Percentiles rank a stretch among this genome's conserved stretches.
Conservation (phyloP, 1,284 basidiomycete genomes). For the Ceratobasidium sp. region DNA sequence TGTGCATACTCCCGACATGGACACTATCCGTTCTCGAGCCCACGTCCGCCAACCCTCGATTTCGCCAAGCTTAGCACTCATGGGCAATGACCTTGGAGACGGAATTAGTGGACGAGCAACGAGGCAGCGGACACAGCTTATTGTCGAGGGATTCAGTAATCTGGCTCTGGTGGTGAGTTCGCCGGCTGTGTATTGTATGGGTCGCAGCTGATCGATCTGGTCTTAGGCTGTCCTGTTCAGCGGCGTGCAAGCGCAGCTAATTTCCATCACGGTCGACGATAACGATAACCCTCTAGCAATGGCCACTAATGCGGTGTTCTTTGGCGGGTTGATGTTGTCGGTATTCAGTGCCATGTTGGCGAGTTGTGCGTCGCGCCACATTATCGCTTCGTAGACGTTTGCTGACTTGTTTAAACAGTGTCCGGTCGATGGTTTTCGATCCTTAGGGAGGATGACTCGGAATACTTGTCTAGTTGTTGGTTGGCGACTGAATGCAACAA, state of each 20-base stretch:
- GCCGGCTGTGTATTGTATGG: not conserved
- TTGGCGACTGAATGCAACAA: slow-evolving; percentile 27
- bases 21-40: not conserved
- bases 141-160: slow-evolving; percentile 31
- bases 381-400: not conserved
- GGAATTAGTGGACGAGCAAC: slow-evolving; percentile 27
- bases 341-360: slow-evolving; percentile 29
- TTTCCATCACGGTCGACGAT: slow-evolving; percentile 27
- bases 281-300: not conserved
- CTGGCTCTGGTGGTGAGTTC: slow-evolving; percentile 33
- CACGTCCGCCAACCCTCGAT: slow-evolving; percentile 12
- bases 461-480: slow-evolving; percentile 32
- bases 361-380: slow-evolving; percentile 2
- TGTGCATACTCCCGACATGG: not conserved
- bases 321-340: slow-evolving; percentile 31
- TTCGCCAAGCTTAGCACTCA: slow-evolving; percentile 24
- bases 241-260: slow-evolving; percentile 33
- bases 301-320: slow-evolving; percentile 33
- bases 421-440: slow-evolving; percentile 34
- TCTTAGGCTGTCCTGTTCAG: slow-evolving; percentile 33
- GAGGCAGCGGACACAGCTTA: slow-evolving; percentile 29
- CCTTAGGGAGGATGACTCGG: slow-evolving; percentile 34
- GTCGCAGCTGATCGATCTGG: not conserved
- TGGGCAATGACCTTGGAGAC: slow-evolving; percentile 13
- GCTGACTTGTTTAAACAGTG: slow-evolving; percentile 11